Percentiles rank a stretch among this genome's conserved stretches.
Evolutionary conservation across 768 basidiomycete genomes (phyloP).

Genomic region (Ramaria rubella): DNA sequence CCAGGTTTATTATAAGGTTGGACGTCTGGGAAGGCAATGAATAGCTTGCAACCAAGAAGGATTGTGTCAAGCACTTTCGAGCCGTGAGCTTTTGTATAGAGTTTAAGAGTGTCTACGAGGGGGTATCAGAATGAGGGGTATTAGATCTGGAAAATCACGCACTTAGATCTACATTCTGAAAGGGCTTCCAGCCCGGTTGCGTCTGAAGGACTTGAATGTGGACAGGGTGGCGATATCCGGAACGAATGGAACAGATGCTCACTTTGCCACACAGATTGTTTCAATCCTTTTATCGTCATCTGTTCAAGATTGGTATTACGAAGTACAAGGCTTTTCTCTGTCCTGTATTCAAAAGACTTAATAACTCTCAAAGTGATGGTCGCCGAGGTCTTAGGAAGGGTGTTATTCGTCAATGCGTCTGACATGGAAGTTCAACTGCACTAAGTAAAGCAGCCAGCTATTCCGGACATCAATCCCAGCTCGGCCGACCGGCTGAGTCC

Average conservation of each 20-base stretch:
- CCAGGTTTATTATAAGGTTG: constrained; percentile 96
- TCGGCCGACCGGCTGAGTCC: too few species aligned
- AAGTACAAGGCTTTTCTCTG: constrained; percentile 81
- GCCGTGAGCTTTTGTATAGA: constrained; percentile 93
- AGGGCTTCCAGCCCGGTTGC: constrained; percentile 83
- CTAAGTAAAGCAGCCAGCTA: too few species aligned
- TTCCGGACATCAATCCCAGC: too few species aligned
- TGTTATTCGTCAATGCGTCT: constrained; percentile 48
- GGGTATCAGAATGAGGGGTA: constrained; percentile 7
- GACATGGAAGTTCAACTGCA: too few species aligned
- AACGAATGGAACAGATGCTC: constrained; percentile 16
- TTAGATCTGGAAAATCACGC: constrained; percentile 11
- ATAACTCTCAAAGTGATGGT: constrained; percentile 89
- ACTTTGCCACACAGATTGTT: constrained; percentile 67
- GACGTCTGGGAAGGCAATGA: constrained; percentile 55
- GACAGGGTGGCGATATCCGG: constrained; percentile 3
- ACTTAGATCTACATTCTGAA: constrained; percentile 69
- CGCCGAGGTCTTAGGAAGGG: constrained; percentile 63
- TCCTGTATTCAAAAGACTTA: constrained; percentile 91
- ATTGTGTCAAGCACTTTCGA: constrained; percentile 59
- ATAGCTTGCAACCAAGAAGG: background rate
- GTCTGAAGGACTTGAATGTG: constrained; percentile 57
- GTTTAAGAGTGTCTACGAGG: constrained; percentile 77
- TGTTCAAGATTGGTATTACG: constrained; percentile 72
- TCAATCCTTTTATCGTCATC: constrained; percentile 74